A percentile compares a stretch with the other conserved stretches of the same genome.
Evolutionary conservation across 2,329 filamentous ascomycete species (phyloP).

Genomic region (Clarireedia monteithiana): DNA sequence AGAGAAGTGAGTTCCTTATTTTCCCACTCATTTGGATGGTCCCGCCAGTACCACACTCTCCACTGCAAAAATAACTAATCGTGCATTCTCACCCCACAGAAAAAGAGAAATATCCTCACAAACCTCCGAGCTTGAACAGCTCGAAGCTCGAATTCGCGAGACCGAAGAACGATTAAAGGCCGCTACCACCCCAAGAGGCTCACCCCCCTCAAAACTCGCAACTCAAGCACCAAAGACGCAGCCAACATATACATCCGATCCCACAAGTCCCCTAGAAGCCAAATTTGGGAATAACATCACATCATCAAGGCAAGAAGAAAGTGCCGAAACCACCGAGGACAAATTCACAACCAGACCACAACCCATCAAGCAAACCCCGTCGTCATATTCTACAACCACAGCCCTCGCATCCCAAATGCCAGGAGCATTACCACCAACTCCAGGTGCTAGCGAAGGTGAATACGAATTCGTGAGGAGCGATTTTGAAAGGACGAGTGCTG

Average conservation of each 20-base stretch:
- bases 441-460: slow-evolving; percentile 31
- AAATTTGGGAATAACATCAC: slow-evolving; percentile 1
- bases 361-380: not conserved
- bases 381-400: not conserved
- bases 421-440: slow-evolving; percentile 28
- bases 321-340: not conserved
- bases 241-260: not conserved
- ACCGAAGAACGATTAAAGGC: slow-evolving; percentile 69
- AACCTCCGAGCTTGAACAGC: slow-evolving; percentile 72
- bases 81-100: slow-evolving; percentile 37
- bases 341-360: slow-evolving; percentile 1
- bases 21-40: not conserved
- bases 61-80: not conserved
- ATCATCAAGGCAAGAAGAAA: not conserved
- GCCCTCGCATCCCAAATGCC: slow-evolving; percentile 15
- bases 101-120: slow-evolving; percentile 71
- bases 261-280: slow-evolving; percentile 4
- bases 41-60: no score
- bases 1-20: slow-evolving; percentile 54
- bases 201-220: not conserved
- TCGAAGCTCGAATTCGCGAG: slow-evolving; percentile 76
- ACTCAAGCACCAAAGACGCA: not conserved
- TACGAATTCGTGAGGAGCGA: slow-evolving; percentile 19
- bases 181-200: slow-evolving; percentile 8
- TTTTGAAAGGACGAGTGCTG: slow-evolving; percentile 16